Evolutionary conservation across 2,329 filamentous ascomycete genomes (phyloP), one percentile per base, ranked within the genome.

Genomic region (Ophiosphaerella narmari): DNA sequence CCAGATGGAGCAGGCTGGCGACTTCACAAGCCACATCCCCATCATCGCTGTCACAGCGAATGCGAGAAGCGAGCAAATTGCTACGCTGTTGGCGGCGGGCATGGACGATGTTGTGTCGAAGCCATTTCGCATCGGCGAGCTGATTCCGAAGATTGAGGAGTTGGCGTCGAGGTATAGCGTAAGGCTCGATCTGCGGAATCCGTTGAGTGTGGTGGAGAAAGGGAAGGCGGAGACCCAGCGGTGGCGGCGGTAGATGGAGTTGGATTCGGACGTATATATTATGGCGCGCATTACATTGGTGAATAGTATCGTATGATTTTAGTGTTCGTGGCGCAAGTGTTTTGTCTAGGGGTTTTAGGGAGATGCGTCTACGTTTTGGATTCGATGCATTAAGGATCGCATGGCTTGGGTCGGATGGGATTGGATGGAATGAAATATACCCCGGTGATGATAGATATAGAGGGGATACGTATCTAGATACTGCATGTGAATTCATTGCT

Each of bases 31-130:
- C 2, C 74, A 75, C 43, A 60, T 76, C 2, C 74, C 74, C 2
- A 75, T 76, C 46, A 75, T 76, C 24, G 74, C 73, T 0, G 74
- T 76, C 14, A 76, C 74, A 9, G 74, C 74, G 7, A 76, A 76
- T 44, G 74, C 74, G 26, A 46, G 74, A 2, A 66, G 63, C 29
- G 74, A 74, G 53, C 74, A 76, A 56, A 75, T 76, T 39, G 64
- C 67, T 3, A 71, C 72, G 5, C 55, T 75, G 21, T 50, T 74
- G 0, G 67, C 57, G 5, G 73, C 66, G 1, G 74, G 74, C 23
- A 75, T 75, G 73, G 78, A 81, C 52, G 77, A 80, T 57, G 78
- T 81, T 3, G 77, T 81, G 3, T 73, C 68, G 24, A 80, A 81
- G 54, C 78, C 78, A 0, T 81, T 81, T 55, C 67, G 78, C n/a